A percentile compares a stretch with the other conserved stretches of the same genome.
phyloP scores from a whole-genome alignment of 208 protist species.

The Trypanosoma congolense region DNA sequence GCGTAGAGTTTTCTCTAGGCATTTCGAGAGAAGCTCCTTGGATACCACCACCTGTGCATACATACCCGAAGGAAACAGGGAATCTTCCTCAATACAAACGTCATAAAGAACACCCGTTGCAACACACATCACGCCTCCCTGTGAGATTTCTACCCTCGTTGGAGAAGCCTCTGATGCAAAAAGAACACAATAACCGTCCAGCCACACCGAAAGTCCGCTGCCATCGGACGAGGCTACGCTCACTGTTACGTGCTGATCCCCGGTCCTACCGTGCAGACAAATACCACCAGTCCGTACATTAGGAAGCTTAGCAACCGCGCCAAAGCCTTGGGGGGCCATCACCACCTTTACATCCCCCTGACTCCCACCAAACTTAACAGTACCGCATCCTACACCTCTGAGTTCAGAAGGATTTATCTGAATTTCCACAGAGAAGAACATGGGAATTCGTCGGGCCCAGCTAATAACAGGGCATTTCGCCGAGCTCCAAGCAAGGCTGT shows the following conservation, averaged over 20 bases:
- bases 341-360: constrained; percentile 8
- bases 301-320: constrained; percentile 10
- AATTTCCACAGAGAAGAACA: constrained; percentile 13
- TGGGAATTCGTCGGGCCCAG: constrained; percentile 14
- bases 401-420: neutral
- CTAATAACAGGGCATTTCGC: constrained; percentile 4
- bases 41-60: constrained; percentile 31
- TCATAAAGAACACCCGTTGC: constrained; percentile 28
- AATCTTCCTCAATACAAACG: constrained; percentile 42
- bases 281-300: constrained; percentile 16
- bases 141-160: constrained; percentile 22
- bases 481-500: constrained; percentile 7
- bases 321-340: constrained; percentile 7
- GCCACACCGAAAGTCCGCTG: constrained; percentile 2
- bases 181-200: constrained; percentile 25
- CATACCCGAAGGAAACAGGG: constrained; percentile 20
- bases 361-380: constrained; percentile 14
- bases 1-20: constrained; percentile 29
- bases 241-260: constrained; percentile 6
- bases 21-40: constrained; percentile 17
- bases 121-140: constrained; percentile 20
- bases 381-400: constrained; percentile 12
- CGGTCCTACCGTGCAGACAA: constrained; percentile 8
- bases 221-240: constrained; percentile 5
- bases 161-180: constrained; percentile 16